Evolutionary conservation across 345 rosid species (phyloP).

Genomic region (Syzygium jambos): DNA sequence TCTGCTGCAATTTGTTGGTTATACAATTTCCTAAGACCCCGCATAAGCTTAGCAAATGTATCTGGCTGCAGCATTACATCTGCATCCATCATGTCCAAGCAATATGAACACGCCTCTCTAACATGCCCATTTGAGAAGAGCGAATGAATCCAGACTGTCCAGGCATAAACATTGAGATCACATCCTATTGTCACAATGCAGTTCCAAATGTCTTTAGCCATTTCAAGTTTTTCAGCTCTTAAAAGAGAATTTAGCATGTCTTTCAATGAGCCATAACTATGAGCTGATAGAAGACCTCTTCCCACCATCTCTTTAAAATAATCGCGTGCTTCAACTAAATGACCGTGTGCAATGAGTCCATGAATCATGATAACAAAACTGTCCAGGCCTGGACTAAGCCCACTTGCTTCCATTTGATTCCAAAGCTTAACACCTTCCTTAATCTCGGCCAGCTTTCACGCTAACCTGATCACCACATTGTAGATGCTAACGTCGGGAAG

Average conservation of each 20-base stretch:
- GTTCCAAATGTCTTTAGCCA: slow-evolving; percentile 79
- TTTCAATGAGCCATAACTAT: slow-evolving; percentile 66
- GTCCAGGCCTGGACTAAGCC: slow-evolving; percentile 66
- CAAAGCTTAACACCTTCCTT: slow-evolving; percentile 48
- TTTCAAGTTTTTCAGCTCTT: slow-evolving; percentile 65
- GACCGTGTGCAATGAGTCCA: slow-evolving; percentile 58
- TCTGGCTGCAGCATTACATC: slow-evolving; percentile 79
- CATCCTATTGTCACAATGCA: slow-evolving; percentile 57
- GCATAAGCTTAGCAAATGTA: slow-evolving; percentile 84
- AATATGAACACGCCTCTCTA: slow-evolving; percentile 78
- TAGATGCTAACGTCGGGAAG: slow-evolving; percentile 46
- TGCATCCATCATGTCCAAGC: slow-evolving; percentile 77
- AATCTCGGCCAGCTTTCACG: slow-evolving; percentile 66
- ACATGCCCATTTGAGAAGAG: slow-evolving; percentile 73
- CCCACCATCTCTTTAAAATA: slow-evolving; percentile 80
- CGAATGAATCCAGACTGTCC: slow-evolving; percentile 96
- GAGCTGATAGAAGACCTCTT: slow-evolving; percentile 55
- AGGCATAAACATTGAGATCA: slow-evolving; percentile 55
- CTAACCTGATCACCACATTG: slow-evolving; percentile 62
- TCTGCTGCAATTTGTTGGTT: slow-evolving; percentile 69
- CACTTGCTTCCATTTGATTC: slow-evolving; percentile 64
- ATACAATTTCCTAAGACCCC: slow-evolving; percentile 55
- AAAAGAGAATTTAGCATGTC: slow-evolving; percentile 50
- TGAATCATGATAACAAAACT: slow-evolving; percentile 57
- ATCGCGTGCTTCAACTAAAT: slow-evolving; percentile 56